phyloP scores from a whole-genome alignment of 1,284 basidiomycete genomes.

The Lignosus rhinocerotis region DNA sequence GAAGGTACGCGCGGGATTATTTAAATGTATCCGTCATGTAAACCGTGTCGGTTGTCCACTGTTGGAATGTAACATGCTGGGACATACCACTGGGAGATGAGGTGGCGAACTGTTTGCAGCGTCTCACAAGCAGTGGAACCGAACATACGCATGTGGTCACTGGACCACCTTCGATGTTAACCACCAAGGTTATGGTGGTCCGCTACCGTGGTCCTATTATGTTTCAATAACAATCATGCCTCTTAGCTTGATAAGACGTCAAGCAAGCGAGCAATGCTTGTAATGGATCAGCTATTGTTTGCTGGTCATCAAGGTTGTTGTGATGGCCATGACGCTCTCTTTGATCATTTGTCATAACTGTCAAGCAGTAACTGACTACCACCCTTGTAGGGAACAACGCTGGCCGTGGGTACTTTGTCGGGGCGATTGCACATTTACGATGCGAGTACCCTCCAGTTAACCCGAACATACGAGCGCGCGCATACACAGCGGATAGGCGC shows the following conservation, averaged over 20 bases:
- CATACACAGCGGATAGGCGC: slow-evolving; percentile 91
- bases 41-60: background rate
- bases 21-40: background rate
- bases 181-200: background rate
- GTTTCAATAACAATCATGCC: too few relatives aligned
- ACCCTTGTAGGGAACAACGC: slow-evolving; percentile 66
- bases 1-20: slow-evolving; percentile 52
- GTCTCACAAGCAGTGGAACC: background rate
- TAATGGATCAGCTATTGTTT: too few relatives aligned
- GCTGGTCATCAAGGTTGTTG: too few relatives aligned
- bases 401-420: slow-evolving; percentile 90
- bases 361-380: background rate
- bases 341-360: background rate
- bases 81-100: background rate
- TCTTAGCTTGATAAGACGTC: too few relatives aligned
- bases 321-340: background rate
- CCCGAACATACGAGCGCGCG: slow-evolving; percentile 86
- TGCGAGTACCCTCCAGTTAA: slow-evolving; percentile 74
- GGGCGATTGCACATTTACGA: slow-evolving; percentile 95
- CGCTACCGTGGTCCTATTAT: too few relatives aligned
- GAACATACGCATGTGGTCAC: background rate
- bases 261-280: too few relatives aligned
- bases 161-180: background rate
- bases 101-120: background rate
- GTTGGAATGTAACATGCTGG: slow-evolving; percentile 1